Base-by-base conservation (phyloP, 129 eudicot genomes). In the Scalesia atractyloides region DNA sequence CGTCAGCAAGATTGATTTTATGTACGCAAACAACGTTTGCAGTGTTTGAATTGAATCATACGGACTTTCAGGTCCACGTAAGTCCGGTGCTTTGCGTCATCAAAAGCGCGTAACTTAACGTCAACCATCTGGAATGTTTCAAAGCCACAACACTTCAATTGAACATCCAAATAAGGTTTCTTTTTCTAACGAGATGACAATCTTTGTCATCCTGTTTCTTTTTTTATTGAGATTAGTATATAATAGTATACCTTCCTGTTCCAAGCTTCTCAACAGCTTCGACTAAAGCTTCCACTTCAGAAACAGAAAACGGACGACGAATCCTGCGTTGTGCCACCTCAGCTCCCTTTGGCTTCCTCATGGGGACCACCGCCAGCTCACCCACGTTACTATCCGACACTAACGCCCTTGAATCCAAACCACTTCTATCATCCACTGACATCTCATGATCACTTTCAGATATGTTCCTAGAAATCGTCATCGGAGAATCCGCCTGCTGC, bases 201-300 rank as follows among this genome's bases (percentile, higher is more conserved):
- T 26, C 33, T 24, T 24, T 26, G 33, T 26, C 3, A 2, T 26
- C 33, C 2, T 26, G 33, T 26, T 26, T 26, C 33, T 26, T 26
- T 26, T 26, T 26, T 26, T 26, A 26, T 26, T 26, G 33, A 26
- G 33, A 26, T 26, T 26, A n/a, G n/a, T n/a, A n/a, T n/a, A 17
- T 36, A 36, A 14, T 12, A 60, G 22, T 80, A 75, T 79, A 78
- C 86, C 86, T 82, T 82, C 86, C 97, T 34, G 99, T 94, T 65
- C 99, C 99, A 47, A 94, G 89, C 80, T 86, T 86, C 83, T 90
- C 99, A 72, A 94, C 99, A 30, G 97, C 99, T 73, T 94, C 93
- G 64, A 94, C 99, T 37, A 94, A 76, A 52, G 99, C 93, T 83
- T 94, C 99, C 68, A 94, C 99, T 81, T 94, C 97, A 52, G 89